Conservation (phyloP, 345 rosid genomes). For the Eucalyptus marginata region DNA sequence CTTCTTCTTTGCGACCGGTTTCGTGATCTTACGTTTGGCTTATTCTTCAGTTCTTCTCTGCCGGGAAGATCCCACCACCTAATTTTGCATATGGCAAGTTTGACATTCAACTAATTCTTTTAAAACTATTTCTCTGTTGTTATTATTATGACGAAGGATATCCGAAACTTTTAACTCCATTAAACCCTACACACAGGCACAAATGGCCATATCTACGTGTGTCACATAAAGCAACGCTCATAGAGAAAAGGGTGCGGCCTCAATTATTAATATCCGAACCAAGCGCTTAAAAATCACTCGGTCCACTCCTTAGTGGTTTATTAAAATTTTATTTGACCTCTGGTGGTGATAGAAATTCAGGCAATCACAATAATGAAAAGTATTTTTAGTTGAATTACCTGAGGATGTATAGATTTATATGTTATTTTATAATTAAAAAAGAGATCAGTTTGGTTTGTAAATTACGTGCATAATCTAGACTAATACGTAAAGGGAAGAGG, state of each 20-base stretch:
- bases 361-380: not conserved
- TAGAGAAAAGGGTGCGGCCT: not conserved
- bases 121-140: not conserved
- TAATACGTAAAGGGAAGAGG: no score
- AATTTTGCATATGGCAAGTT: not conserved
- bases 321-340: not conserved
- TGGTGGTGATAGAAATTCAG: not conserved
- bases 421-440: no score
- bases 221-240: not conserved
- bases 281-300: not conserved
- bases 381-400: no score
- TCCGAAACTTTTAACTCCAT: not conserved
- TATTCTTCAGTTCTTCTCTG: not conserved
- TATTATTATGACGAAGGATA: accelerated
- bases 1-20: not conserved
- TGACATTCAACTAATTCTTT: not conserved
- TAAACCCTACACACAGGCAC: not conserved
- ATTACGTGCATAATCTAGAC: no score
- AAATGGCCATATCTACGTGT: not conserved
- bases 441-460: no score
- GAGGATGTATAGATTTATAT: no score
- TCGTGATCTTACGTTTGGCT: not conserved
- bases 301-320: not conserved
- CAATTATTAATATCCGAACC: no score
- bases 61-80: not conserved